phyloP scores from a whole-genome alignment of 2,329 filamentous ascomycete genomes.

The Clarireedia paspali region DNA sequence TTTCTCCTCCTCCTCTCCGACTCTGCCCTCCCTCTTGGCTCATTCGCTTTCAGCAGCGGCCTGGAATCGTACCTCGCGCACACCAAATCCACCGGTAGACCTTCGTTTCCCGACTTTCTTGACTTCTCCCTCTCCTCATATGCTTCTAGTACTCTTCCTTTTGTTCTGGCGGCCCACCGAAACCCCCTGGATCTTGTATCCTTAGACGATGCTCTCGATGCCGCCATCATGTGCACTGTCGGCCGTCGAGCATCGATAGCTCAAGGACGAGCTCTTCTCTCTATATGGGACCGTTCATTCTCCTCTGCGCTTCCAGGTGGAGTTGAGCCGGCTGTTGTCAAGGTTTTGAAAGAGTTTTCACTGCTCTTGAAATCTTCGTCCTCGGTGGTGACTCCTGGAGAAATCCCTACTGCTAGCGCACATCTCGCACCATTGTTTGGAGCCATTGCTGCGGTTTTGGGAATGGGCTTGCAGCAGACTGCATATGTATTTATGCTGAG shows the following conservation, averaged over 20 bases:
- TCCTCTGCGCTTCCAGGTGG: constrained; percentile 31
- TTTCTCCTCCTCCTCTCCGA: constrained; percentile 72
- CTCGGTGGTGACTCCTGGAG: constrained; percentile 11
- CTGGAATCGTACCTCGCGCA: constrained; percentile 78
- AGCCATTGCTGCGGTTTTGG: constrained; percentile 53
- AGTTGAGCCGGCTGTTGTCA: constrained; percentile 13
- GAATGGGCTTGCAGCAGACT: constrained; percentile 52
- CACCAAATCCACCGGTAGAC: constrained; percentile 32
- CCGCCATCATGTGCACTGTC: constrained; percentile 70
- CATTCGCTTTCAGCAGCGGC: constrained; percentile 80
- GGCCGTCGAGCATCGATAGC: constrained; percentile 66
- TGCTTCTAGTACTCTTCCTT: constrained; percentile 66
- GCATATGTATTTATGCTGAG: constrained; percentile 70
- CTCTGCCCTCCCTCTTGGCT: constrained; percentile 73
- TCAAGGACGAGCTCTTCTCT: constrained; percentile 67
- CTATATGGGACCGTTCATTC: constrained; percentile 70
- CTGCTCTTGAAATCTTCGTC: constrained; percentile 19
- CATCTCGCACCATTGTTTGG: constrained; percentile 69
- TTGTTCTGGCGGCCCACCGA: constrained; percentile 61
- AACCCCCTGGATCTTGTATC: constrained; percentile 41
- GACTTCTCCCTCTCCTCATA: constrained; percentile 62
- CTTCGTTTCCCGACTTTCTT: constrained; percentile 59
- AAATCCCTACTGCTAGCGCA: constrained; percentile 42
- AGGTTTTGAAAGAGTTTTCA: constrained; percentile 23
- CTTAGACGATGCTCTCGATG: constrained; percentile 71